Percentiles rank a stretch among this genome's conserved stretches.
Evolutionary conservation across 2,329 filamentous ascomycete species (phyloP).

Genomic region (Alternaria arborescens): DNA sequence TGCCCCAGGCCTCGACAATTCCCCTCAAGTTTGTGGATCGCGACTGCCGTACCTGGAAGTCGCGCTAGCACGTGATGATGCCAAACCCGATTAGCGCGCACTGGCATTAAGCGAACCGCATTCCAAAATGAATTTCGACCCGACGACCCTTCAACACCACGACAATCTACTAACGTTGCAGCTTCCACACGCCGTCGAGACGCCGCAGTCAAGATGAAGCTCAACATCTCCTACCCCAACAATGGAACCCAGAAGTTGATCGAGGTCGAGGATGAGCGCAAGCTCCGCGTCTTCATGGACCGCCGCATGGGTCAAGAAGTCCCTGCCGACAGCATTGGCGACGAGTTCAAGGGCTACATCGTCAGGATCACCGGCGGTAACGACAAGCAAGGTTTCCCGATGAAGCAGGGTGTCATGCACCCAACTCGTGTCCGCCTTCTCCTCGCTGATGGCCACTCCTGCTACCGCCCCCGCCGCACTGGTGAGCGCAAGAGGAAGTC

Average conservation of each 20-base stretch:
- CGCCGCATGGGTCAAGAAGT: constrained; percentile 96
- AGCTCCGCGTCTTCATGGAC: constrained; percentile 98
- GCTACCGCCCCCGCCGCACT: constrained; percentile 97
- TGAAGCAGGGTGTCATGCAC: constrained; percentile 99
- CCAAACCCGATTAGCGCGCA: constrained; percentile 17
- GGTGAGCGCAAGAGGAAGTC: constrained; percentile 99
- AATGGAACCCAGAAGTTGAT: constrained; percentile 99
- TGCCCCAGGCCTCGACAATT: background rate
- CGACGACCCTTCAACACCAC: constrained; percentile 23
- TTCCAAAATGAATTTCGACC: constrained; percentile 20
- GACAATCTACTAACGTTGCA: constrained; percentile 51
- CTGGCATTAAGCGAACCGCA: constrained; percentile 7
- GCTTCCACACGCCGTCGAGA: constrained; percentile 44
- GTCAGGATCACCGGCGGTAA: constrained; percentile 99
- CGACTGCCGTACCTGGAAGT: background rate
- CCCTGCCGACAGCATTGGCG: constrained; percentile 90
- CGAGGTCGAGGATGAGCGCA: constrained; percentile 99
- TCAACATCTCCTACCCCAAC: constrained; percentile 89
- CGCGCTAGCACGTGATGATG: constrained; percentile 21
- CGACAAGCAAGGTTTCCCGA: constrained; percentile 99
- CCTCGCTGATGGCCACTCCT: constrained; percentile 95
- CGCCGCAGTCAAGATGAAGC: constrained; percentile 70
- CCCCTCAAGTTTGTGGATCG: background rate
- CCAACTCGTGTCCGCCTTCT: constrained; percentile 98
- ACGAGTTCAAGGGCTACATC: constrained; percentile 99